Base-by-base conservation (phyloP, 495 filamentous ascomycete genomes). In the Hyaloscypha bicolor region DNA sequence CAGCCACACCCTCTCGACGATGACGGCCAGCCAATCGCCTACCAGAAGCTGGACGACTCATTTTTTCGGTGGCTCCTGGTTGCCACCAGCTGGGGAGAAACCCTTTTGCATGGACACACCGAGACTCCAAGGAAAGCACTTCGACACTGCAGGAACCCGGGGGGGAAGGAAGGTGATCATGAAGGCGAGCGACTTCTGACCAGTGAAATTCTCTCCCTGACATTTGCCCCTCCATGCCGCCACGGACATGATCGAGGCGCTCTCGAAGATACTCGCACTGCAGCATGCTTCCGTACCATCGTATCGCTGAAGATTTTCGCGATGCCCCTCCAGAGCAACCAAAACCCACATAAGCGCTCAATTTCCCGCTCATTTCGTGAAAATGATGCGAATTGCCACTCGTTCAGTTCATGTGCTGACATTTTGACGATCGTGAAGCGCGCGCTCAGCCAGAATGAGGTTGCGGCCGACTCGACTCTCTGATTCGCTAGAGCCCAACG, bases 261-360 rank as follows among this genome's bases (percentile, higher is more conserved):
- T 48, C 42, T 19, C 11, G 3, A 48, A 48, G 42, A 19, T 19
- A 3, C 42, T 48, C 42, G 16, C 8, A 6, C 3, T 48, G 42
- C 42, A 19, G 16, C 11, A 48, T 48, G 42, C 16, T 48, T 48
- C 42, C 42, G 42, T 19, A 48, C 16, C 42, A 48, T 48, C 42
- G 42, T 48, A 48, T 48, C 42, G 42, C 42, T 48, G 42, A 19
- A 48, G 16, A 48, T 48, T 19, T 4, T 12, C 16, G 16, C 42
- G 42, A 4, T 48, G 16, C 16, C 16, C 4, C 42, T 14, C 11
- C 42, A 48, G 42, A 48, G 42, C 42, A 48, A 48, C 9, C 11
- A 14, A 45, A 48, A 48, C 42, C 42, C 42, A 48, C 42, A 48
- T 48, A 48, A 48, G 42, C 42, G 42, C 42, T 48, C 42, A 48